Base-by-base conservation (phyloP, 805 yeast species). In the Nakazawaea siamensis region DNA sequence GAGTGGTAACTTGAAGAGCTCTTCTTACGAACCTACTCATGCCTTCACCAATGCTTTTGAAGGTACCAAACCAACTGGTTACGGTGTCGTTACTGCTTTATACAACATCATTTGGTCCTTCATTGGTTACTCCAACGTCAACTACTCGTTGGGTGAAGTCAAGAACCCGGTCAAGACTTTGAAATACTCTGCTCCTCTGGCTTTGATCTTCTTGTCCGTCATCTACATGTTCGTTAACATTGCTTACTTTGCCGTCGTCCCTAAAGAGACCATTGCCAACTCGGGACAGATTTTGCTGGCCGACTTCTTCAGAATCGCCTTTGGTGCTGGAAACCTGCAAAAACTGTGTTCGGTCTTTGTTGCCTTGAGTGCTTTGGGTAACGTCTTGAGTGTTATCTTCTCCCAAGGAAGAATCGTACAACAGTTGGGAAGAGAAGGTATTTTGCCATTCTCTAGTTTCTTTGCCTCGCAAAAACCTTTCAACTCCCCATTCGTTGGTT, bases 101-200 rank as follows among this genome's bases (percentile, higher is more conserved):
- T 82, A 81, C 61, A 81, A 80, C 49, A 84, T 83, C 38, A 82
- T 83, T 50, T 83, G 90, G 90, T 80, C 90, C 2, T 83, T 75
- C 47, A 73, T 81, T 47, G 94, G 94, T 34, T 83, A 82, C 53
- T 78, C 88, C 26, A 83, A 83, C 51, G 88, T 80, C 34, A 82
- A 83, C 58, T 82, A 83, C 48, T 90, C 92, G 5, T 65, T 82
- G 31, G 84, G 87, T 48, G 94, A 83, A 58, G 74, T 76, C 33
- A 77, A 72, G 52, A 70, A 84, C 54, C 92, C 94, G 2, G 71
- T 72, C 31, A 71, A 72, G 47, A 76, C 83, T 32, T 70, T 81
- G 52, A 75, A 62, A 49, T 55, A 70, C 37, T 87, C 90, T 12
- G 94, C 88, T 29, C 94, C 95, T 27, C 48, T 68, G 19, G 85